Evolutionary conservation across 108 stramenopile genomes (phyloP), one percentile per base, ranked within the genome.

Genomic region (Heterococcus sp.): DNA sequence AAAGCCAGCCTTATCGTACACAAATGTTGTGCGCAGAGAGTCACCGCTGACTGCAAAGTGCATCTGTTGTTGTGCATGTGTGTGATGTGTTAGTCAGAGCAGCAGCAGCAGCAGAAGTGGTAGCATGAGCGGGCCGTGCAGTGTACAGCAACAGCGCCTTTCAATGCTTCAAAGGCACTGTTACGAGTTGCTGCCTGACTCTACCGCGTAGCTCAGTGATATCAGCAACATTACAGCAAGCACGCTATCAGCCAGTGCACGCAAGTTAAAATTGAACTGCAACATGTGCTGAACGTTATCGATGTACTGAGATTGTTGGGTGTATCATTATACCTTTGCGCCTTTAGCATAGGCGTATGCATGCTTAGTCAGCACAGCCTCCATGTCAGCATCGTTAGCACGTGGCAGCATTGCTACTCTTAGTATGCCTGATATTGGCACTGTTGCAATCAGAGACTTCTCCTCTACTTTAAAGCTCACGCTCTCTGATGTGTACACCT

Each of bases 361-460:
- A 38, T 84, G 76, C 32, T 73, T 27, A 29, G 11, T 76, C 21
- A 82, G 73, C 31, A 37, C 76, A 38, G 27, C n/a, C 32, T 83
- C 81, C 31, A 66, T 68, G 3, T 69, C 64, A 36, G 34, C 27
- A 72, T 77, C 81, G 75, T 76, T 72, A 21, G 75, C 67, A 29
- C 67, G 80, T 34, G 83, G 83, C 66, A 84, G 75, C 35, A 84
- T 34, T 26, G 83, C 83, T 35, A 82, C 74, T 3, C 83, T 70
- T 37, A 84, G 67, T 35, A 84, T 78, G 75, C 83, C 83, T n/a
- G 80, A 75, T 29, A 84, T 82, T 1, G 74, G 77, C 1, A 4
- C 38, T 3, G 8, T 28, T 3, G 71, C 71, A 3, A 37, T 32
- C 3, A 72, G 8, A 3, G 11, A 3, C 39, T 3, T 2, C 46